Percentiles rank a stretch among this genome's conserved stretches.
These are phyloP conservation scores for Xerocomellus intermedius DNA, from an alignment of 768 basidiomycete genomes.

Conservation along the genomic window DNA sequence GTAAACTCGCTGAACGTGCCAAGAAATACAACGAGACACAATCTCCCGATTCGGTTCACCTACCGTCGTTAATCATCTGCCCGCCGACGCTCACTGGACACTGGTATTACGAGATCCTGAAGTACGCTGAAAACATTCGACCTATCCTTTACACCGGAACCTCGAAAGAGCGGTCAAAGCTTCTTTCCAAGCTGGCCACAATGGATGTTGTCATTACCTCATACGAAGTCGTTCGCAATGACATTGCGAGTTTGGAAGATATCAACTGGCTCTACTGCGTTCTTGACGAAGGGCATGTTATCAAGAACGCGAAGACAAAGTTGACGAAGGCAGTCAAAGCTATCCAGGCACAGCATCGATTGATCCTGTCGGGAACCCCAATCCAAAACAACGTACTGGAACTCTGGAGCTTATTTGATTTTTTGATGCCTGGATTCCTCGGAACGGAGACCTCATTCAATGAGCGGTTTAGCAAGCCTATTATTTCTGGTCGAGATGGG, in stretches of 20 bases:
- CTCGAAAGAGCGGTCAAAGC: constrained; percentile 70
- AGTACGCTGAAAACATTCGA: constrained; percentile 81
- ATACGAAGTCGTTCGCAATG: constrained; percentile 96
- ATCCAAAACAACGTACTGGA: constrained; percentile 99
- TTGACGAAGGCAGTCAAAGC: constrained; percentile 94
- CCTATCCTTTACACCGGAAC: constrained; percentile 90
- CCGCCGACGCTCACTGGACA: constrained; percentile 98
- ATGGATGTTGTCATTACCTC: constrained; percentile 96
- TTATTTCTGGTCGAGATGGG: constrained; percentile 90
- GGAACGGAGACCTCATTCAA: constrained; percentile 95
- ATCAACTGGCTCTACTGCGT: constrained; percentile 94
- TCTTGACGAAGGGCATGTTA: constrained; percentile 96
- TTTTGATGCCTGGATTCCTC: constrained; percentile 98
- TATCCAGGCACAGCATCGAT: constrained; percentile 85
- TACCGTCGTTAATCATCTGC: constrained; percentile 94
- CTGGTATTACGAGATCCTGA: constrained; percentile 97
- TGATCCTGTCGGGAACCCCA: constrained; percentile 95
- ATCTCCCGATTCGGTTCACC: constrained; percentile 74
- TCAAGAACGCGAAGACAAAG: constrained; percentile 99
- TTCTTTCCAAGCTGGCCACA: constrained; percentile 60
- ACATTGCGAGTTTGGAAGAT: constrained; percentile 71
- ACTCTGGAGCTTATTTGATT: constrained; percentile 98
- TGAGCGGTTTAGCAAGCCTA: constrained; percentile 94
- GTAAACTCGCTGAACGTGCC: constrained; percentile 88
- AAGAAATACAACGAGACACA: constrained; percentile 62